phyloP scores from a whole-genome alignment of 352 stramenopile genomes.

The Globisporangium camurandrum region DNA sequence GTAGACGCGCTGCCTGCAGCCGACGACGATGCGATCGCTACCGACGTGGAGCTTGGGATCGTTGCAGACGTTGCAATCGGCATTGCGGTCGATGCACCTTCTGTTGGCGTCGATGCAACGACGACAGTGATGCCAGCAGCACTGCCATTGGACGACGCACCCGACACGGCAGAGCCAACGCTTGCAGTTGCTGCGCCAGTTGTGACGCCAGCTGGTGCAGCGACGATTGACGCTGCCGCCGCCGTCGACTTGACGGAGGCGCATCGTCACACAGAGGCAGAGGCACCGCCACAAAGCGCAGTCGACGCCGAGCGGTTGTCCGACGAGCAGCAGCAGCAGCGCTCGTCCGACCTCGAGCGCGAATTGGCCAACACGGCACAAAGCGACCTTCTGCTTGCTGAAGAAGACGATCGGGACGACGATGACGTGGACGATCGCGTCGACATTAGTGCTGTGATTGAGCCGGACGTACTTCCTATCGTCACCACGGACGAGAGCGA shows the following conservation, averaged over 20 bases:
- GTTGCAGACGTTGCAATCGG: slow-evolving; percentile 31
- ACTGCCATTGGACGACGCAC: background rate
- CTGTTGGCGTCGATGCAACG: too few relatives aligned
- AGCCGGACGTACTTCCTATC: too few relatives aligned
- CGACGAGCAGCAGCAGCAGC: background rate
- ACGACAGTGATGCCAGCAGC: slow-evolving; percentile 12
- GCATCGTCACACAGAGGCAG: background rate
- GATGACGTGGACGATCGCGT: slow-evolving; percentile 26
- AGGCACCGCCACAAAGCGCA: background rate
- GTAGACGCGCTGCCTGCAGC: slow-evolving; percentile 5
- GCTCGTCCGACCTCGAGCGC: slow-evolving; percentile 4
- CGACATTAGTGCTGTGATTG: slow-evolving; percentile 48
- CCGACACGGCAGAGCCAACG: background rate
- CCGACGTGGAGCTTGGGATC: slow-evolving; percentile 26
- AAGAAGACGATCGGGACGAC: too few relatives aligned
- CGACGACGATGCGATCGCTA: slow-evolving; percentile 11
- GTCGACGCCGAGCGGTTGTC: slow-evolving; percentile 1
- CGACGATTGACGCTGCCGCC: background rate
- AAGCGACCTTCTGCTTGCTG: background rate
- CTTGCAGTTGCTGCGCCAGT: background rate
- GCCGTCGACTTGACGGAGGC: background rate
- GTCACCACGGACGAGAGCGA: too few relatives aligned
- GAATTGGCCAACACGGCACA: slow-evolving; percentile 6
- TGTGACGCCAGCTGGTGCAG: background rate
- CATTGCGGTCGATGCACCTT: slow-evolving; percentile 18